Conservation (phyloP, 768 basidiomycete species). For the Hericium alpestre region DNA sequence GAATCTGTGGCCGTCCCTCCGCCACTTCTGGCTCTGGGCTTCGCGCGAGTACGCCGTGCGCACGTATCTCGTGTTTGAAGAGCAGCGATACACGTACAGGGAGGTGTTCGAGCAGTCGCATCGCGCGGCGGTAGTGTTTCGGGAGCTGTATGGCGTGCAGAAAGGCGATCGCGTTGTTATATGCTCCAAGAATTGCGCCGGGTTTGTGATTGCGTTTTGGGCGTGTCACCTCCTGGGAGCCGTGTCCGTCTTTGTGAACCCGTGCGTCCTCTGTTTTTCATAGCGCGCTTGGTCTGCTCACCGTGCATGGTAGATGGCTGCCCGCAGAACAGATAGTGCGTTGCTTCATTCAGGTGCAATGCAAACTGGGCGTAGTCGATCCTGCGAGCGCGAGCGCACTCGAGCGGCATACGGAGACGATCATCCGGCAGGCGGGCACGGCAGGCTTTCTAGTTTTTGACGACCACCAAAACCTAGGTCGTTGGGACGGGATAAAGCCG, state of each 20-base stretch:
- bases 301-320: constrained; percentile 22
- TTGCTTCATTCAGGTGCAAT: constrained; percentile 44
- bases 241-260: constrained; percentile 48
- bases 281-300: neutral
- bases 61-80: constrained; percentile 48
- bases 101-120: constrained; percentile 35
- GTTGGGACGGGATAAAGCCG: constrained; percentile 32
- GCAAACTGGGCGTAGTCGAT: constrained; percentile 48
- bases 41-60: constrained; percentile 29
- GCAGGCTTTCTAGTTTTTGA: constrained; percentile 37
- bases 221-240: constrained; percentile 57
- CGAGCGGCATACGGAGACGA: constrained; percentile 23
- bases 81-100: constrained; percentile 37
- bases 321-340: constrained; percentile 39
- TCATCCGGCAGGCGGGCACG: constrained; percentile 19
- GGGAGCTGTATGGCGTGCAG: constrained; percentile 33
- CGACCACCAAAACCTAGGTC: constrained; percentile 23
- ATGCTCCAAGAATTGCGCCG: constrained; percentile 52
- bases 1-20: constrained; percentile 41
- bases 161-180: constrained; percentile 57
- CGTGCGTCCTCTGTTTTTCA: constrained; percentile 27
- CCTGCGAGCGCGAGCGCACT: constrained; percentile 42
- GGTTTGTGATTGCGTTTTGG: constrained; percentile 51
- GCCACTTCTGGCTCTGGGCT: constrained; percentile 42
- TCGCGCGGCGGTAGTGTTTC: constrained; percentile 34